These are phyloP conservation scores for Kwoniella botswanensis DNA, from an alignment of 768 basidiomycete genomes.

Conservation along the genomic window DNA sequence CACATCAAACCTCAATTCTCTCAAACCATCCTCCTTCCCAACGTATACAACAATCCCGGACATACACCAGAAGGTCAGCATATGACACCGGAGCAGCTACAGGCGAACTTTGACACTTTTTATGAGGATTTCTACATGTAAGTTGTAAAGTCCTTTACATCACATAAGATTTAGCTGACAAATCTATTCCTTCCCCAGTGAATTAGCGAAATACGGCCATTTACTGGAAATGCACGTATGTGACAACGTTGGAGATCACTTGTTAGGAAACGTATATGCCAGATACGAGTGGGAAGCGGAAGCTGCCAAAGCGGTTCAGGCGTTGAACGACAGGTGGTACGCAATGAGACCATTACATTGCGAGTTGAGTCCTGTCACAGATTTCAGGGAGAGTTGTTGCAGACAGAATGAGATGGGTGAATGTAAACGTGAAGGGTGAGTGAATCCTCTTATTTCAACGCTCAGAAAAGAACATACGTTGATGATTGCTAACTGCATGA, in stretches of 20 bases:
- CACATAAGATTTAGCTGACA: constrained; percentile 21
- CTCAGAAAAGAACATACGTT: background rate
- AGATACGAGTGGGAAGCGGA: constrained; percentile 99
- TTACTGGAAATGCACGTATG: constrained; percentile 96
- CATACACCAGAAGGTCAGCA: constrained; percentile 67
- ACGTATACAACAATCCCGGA: constrained; percentile 97
- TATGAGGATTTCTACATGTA: constrained; percentile 82
- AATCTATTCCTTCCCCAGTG: constrained; percentile 58
- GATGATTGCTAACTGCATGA: background rate
- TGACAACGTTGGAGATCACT: constrained; percentile 99
- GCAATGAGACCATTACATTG: constrained; percentile 93
- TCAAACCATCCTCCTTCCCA: constrained; percentile 92
- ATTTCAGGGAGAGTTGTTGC: constrained; percentile 98
- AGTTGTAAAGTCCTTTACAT: no score
- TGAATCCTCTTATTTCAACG: constrained; percentile 2
- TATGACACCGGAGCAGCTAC: constrained; percentile 72
- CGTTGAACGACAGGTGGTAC: constrained; percentile 96
- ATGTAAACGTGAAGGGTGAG: constrained; percentile 81
- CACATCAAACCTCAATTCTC: constrained; percentile 98
- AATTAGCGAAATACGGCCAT: constrained; percentile 92
- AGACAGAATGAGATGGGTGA: constrained; percentile 98
- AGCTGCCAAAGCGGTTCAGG: constrained; percentile 89
- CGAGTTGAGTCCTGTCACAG: constrained; percentile 97
- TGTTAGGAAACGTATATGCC: constrained; percentile 97
- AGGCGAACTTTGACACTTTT: constrained; percentile 61